Conservation (phyloP, 805 yeast species). For the Maudiozyma bulderi region DNA sequence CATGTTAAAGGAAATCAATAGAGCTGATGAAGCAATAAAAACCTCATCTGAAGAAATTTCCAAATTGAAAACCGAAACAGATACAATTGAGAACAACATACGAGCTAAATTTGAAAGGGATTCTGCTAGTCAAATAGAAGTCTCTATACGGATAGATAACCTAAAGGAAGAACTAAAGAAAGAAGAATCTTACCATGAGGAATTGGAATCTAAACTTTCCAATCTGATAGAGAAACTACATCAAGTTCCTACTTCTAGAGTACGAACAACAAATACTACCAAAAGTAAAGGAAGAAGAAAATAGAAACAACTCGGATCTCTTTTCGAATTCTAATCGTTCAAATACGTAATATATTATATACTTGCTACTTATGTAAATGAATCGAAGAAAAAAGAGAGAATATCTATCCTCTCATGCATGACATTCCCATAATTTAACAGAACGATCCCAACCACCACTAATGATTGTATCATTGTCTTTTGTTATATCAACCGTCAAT, state of each 20-base stretch:
- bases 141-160: conserved; percentile 7
- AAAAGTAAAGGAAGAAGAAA: conserved; percentile 6
- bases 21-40: conserved; percentile 40
- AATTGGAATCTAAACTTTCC: conserved; percentile 11
- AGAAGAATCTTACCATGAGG: conserved; percentile 8
- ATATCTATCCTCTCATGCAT: not conserved
- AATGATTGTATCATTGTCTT: conserved; percentile 36
- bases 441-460: conserved; percentile 82
- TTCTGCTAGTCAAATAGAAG: conserved; percentile 2
- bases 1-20: conserved; percentile 47
- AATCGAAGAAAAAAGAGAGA: not conserved
- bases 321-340: not conserved
- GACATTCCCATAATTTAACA: conserved; percentile 50
- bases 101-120: conserved; percentile 6
- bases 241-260: conserved; percentile 18
- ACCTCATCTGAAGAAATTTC: conserved; percentile 34
- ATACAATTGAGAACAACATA: conserved; percentile 10
- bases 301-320: not conserved
- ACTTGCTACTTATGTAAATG: not conserved
- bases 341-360: not conserved
- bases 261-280: conserved; percentile 11
- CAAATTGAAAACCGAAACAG: conserved; percentile 8
- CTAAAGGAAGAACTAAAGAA: conserved; percentile 9
- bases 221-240: conserved; percentile 13
- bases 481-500: conserved; percentile 54